Evolutionary conservation across 2,329 filamentous ascomycete genomes (phyloP).

Genomic region (Xylaria sp.): DNA sequence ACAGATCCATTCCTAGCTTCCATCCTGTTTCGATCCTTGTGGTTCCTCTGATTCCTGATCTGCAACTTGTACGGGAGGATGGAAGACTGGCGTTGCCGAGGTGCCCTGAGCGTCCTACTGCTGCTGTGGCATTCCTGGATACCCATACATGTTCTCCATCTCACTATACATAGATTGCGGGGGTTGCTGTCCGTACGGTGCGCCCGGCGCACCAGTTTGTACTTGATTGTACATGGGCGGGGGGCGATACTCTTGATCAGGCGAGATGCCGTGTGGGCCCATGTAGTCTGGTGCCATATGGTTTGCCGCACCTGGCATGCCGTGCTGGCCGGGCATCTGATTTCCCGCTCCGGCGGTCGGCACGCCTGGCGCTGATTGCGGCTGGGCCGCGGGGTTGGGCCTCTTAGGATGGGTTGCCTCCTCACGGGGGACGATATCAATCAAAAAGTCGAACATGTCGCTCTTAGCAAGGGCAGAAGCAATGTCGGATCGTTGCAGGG

Average conservation of each 20-base stretch:
- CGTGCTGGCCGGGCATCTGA: conserved; percentile 64
- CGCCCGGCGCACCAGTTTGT: conserved; percentile 73
- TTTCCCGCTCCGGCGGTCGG: conserved; percentile 57
- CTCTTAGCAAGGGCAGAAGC: conserved; percentile 95
- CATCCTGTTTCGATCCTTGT: conserved; percentile 9
- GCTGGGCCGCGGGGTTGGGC: conserved; percentile 62
- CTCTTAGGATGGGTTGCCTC: conserved; percentile 91
- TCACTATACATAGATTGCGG: conserved; percentile 81
- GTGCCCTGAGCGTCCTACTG: conserved; percentile 55
- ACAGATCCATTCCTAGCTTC: not conserved
- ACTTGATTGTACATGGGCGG: conserved; percentile 86
- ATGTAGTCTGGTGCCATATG: conserved; percentile 74
- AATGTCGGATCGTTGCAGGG: conserved; percentile 94
- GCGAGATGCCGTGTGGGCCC: conserved; percentile 69
- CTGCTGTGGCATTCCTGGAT: conserved; percentile 82
- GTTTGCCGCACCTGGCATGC: conserved; percentile 64
- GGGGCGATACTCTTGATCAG: conserved; percentile 83
- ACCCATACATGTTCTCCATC: conserved; percentile 86
- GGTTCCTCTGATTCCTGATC: conserved; percentile 17
- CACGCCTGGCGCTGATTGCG: conserved; percentile 54
- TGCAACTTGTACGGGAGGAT: conserved; percentile 20
- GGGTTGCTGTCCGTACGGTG: conserved; percentile 80
- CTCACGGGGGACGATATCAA: conserved; percentile 97
- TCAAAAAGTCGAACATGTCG: conserved; percentile 99
- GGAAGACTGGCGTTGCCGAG: conserved; percentile 28